A percentile compares a stretch with the other conserved stretches of the same genome.
phyloP scores from a whole-genome alignment of 1,284 basidiomycete genomes.

The Boletellus deceptivus region DNA sequence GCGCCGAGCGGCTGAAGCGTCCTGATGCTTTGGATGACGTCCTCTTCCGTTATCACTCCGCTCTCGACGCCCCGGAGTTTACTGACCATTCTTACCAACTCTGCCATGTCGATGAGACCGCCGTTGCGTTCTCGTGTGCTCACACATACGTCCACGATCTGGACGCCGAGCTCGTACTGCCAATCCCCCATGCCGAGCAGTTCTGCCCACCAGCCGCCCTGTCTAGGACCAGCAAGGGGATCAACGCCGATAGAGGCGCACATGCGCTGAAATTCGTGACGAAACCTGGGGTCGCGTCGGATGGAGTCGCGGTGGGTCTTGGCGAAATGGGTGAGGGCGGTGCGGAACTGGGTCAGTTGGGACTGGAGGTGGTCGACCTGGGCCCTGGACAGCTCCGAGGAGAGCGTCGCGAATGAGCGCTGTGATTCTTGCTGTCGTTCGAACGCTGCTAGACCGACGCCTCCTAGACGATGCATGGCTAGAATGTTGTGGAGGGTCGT shows the following conservation, averaged over 20 bases:
- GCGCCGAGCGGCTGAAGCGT: conserved; percentile 85
- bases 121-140: conserved; percentile 87
- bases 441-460: conserved; percentile 65
- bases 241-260: conserved; percentile 94
- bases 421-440: conserved; percentile 71
- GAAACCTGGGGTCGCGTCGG: conserved; percentile 80
- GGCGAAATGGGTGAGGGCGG: conserved; percentile 80
- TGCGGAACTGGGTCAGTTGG: conserved; percentile 84
- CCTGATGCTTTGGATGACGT: conserved; percentile 84
- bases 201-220: conserved; percentile 90
- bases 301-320: conserved; percentile 84
- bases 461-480: no score
- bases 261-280: conserved; percentile 95
- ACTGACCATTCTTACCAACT: conserved; percentile 78
- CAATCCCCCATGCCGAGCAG: conserved; percentile 88
- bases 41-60: conserved; percentile 74
- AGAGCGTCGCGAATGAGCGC: conserved; percentile 78
- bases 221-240: conserved; percentile 82
- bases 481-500: no score
- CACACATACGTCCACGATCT: conserved; percentile 96
- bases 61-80: conserved; percentile 65
- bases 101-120: conserved; percentile 86
- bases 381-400: conserved; percentile 69
- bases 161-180: conserved; percentile 94
- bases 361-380: conserved; percentile 79